These are phyloP conservation scores for Microglena sp. DNA, from an alignment of 139 green algal genomes.

Conservation along the genomic window DNA sequence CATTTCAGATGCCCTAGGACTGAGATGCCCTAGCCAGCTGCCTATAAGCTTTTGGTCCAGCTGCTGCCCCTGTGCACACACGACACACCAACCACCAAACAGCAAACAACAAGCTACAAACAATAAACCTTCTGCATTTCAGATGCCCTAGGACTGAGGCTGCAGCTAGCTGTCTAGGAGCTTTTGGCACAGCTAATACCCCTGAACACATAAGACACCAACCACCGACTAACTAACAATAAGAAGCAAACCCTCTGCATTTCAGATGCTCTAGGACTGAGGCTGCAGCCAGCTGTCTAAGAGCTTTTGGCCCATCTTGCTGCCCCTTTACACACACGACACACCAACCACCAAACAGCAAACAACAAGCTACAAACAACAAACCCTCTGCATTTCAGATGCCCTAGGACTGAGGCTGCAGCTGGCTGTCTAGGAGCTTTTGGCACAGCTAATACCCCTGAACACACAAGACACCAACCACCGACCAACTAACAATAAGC, in stretches of 20 bases:
- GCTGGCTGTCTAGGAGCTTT: too few species aligned
- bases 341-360: too few species aligned
- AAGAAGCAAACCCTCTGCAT: neutral
- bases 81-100: conserved; percentile 28
- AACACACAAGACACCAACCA: neutral
- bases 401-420: too few species aligned
- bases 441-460: neutral
- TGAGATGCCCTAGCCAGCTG: conserved; percentile 32
- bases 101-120: neutral
- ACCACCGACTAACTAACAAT: neutral
- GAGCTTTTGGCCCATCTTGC: too few species aligned
- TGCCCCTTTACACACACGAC: too few species aligned
- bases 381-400: too few species aligned
- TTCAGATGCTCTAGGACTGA: too few species aligned
- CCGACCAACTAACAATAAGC: neutral
- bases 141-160: too few species aligned
- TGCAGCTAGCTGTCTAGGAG: conserved; percentile 1
- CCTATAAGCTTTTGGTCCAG: conserved; percentile 42
- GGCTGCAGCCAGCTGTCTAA: too few species aligned
- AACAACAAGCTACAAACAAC: too few species aligned
- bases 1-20: too few species aligned
- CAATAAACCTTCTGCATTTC: neutral
- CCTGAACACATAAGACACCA: neutral
- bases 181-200: neutral
- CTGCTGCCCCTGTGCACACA: conserved; percentile 51